Conservation (phyloP, 2,329 filamentous ascomycete species). For the Aureobasidium sp. region DNA sequence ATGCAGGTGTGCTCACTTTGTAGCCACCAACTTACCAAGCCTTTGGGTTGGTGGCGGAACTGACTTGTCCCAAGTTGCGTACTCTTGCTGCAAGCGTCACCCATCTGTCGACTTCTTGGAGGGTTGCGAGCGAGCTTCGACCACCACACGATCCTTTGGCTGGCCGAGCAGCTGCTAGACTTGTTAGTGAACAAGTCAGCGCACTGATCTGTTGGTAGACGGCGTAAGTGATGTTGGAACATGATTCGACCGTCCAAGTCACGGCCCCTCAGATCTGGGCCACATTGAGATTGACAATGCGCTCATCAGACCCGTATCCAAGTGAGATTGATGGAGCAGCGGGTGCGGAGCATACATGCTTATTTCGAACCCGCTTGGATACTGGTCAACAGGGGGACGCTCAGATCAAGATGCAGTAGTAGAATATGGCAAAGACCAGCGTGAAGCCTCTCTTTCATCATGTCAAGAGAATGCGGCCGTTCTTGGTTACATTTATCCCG, state of each 20-base stretch:
- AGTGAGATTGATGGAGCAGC: slow-evolving; percentile 11
- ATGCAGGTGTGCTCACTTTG: slow-evolving; percentile 14
- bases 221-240: neutral
- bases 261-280: slow-evolving; percentile 8
- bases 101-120: neutral
- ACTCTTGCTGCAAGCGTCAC: slow-evolving; percentile 14
- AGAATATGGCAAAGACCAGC: slow-evolving; percentile 13
- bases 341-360: slow-evolving; percentile 14
- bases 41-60: slow-evolving; percentile 9
- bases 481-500: slow-evolving; percentile 3
- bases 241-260: slow-evolving; percentile 4
- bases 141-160: slow-evolving; percentile 4
- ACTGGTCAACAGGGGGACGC: slow-evolving; percentile 10
- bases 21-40: slow-evolving; percentile 15
- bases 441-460: slow-evolving; percentile 10
- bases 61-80: slow-evolving; percentile 7
- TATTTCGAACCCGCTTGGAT: slow-evolving; percentile 9
- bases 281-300: slow-evolving; percentile 3
- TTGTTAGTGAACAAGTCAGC: neutral
- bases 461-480: slow-evolving; percentile 5
- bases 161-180: neutral
- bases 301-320: slow-evolving; percentile 8
- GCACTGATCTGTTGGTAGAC: slow-evolving; percentile 4
- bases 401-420: slow-evolving; percentile 15
- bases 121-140: slow-evolving; percentile 1